Conservation (phyloP, 2,329 filamentous ascomycete species). For the Trichophyton simii region DNA sequence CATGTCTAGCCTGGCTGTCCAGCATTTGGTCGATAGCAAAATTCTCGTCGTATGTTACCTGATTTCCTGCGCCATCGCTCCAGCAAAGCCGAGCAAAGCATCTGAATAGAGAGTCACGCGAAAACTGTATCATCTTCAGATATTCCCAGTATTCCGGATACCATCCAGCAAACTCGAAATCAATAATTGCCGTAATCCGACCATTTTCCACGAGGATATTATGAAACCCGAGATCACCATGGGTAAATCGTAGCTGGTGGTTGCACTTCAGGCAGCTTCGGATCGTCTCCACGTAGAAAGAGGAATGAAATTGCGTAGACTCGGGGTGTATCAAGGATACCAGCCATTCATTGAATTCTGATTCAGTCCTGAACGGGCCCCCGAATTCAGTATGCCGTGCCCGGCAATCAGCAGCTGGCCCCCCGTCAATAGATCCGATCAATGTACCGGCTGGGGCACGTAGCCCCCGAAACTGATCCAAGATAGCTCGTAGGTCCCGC, state of each 20-base stretch:
- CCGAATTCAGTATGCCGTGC: conserved; percentile 12
- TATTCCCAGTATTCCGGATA: conserved; percentile 31
- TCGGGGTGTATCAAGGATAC: conserved; percentile 10
- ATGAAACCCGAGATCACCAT: conserved; percentile 20
- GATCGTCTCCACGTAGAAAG: conserved; percentile 11
- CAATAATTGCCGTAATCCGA: conserved; percentile 19
- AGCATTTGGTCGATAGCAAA: conserved; percentile 11
- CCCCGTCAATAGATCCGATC: conserved; percentile 11
- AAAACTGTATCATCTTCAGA: conserved; percentile 14
- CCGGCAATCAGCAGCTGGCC: conserved; percentile 15
- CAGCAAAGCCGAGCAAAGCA: conserved; percentile 12
- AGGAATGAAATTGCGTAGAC: conserved; percentile 12
- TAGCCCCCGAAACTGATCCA: conserved; percentile 20
- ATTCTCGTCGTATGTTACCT: conserved; percentile 8
- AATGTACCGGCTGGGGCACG: conserved; percentile 12
- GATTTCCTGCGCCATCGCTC: conserved; percentile 9
- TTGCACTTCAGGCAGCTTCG: conserved; percentile 8
- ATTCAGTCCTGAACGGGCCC: conserved; percentile 20
- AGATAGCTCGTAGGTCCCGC: conserved; percentile 11
- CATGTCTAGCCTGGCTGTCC: conserved; percentile 10
- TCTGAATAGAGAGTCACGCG: conserved; percentile 8
- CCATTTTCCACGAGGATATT: conserved; percentile 19
- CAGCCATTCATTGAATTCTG: conserved; percentile 17
- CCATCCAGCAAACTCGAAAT: conserved; percentile 30
- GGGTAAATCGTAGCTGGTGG: conserved; percentile 19